phyloP scores from a whole-genome alignment of 345 rosid genomes.

The Melaleuca alternifolia region DNA sequence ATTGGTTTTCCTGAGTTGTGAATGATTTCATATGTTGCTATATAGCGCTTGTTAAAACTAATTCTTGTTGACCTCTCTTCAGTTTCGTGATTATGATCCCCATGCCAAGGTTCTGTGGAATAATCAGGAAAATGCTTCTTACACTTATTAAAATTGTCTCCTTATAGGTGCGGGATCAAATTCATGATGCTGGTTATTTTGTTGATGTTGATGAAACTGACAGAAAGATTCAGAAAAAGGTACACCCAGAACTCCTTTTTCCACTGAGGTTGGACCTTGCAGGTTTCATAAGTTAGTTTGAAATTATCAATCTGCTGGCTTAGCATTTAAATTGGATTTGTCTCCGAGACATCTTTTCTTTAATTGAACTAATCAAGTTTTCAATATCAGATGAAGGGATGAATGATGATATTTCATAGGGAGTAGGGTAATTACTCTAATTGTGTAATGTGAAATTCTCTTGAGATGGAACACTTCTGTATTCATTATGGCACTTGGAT shows the following conservation, averaged over 20 bases:
- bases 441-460: background rate
- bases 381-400: background rate
- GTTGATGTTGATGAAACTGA: constrained; percentile 76
- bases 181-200: constrained; percentile 64
- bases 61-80: background rate
- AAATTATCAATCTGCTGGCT: background rate
- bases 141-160: background rate
- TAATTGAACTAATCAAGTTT: background rate
- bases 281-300: background rate
- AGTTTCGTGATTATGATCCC: background rate
- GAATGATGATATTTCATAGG: background rate
- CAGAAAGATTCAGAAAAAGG: constrained; percentile 92
- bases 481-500: background rate
- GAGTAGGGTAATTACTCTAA: background rate
- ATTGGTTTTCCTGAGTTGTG: background rate
- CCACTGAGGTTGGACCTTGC: background rate
- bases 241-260: constrained; percentile 1
- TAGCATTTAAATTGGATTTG: background rate
- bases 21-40: background rate
- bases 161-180: constrained; percentile 49
- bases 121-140: background rate
- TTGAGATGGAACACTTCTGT: background rate
- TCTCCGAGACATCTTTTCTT: background rate
- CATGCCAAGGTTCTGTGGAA: background rate
- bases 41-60: background rate